A percentile compares a stretch with the other conserved stretches of the same genome.
These are phyloP conservation scores for Phytophthora melonis DNA, from an alignment of 352 stramenopile genomes.

Conservation along the genomic window DNA sequence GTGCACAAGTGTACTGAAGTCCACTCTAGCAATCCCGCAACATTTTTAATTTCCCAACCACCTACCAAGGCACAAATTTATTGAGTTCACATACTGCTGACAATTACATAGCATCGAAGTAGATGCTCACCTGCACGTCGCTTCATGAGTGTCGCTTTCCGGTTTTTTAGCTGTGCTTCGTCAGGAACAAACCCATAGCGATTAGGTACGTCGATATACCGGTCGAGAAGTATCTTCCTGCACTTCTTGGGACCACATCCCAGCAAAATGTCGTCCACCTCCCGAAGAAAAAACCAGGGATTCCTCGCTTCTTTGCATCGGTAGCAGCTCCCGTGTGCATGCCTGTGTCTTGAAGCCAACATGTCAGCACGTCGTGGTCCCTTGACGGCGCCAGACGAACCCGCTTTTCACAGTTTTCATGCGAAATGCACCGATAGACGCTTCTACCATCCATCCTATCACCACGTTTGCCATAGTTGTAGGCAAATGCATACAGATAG, in stretches of 20 bases:
- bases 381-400: no score
- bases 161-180: not conserved
- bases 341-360: not conserved
- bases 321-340: not conserved
- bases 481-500: no score
- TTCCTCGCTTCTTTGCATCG: not conserved
- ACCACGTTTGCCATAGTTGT: no score
- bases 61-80: not conserved
- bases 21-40: slow-evolving; percentile 20
- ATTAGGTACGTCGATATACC: not conserved
- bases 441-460: no score
- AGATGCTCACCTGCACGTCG: not conserved
- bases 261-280: not conserved
- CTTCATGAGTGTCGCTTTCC: not conserved
- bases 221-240: not conserved
- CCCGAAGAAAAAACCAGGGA: not conserved
- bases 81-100: not conserved
- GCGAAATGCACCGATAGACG: no score
- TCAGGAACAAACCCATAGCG: not conserved
- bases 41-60: slow-evolving; percentile 20
- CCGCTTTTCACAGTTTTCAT: no score
- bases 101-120: no score
- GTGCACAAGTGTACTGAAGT: slow-evolving; percentile 6
- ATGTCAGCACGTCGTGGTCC: no score
- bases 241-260: not conserved